Conservation (phyloP, 352 stramenopile species). For the Phytophthora sojae region DNA sequence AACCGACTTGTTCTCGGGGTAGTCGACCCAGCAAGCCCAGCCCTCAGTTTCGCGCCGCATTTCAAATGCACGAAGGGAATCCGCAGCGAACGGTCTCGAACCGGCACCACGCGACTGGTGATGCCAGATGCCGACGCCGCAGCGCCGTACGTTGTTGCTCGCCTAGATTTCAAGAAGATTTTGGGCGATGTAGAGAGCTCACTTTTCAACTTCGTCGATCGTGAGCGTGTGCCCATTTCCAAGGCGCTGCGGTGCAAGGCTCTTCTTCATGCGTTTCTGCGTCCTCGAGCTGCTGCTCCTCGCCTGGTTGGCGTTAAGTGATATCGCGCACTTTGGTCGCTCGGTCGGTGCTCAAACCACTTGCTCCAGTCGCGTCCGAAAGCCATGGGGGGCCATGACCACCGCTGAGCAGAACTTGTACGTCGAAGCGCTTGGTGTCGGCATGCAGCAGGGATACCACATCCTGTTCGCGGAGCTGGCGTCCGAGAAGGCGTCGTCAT, state of each 20-base stretch:
- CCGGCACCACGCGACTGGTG: conserved; percentile 4
- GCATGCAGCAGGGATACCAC: conserved; percentile 47
- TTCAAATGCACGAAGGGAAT: conserved; percentile 19
- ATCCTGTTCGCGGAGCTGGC: conserved; percentile 48
- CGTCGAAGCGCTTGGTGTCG: conserved; percentile 37
- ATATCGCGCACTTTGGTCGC: conserved; percentile 4
- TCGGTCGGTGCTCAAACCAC: conserved; percentile 8
- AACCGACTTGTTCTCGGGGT: conserved; percentile 14
- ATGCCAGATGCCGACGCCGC: neutral
- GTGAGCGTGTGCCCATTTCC: neutral
- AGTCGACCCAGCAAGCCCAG: neutral
- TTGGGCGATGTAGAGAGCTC: neutral
- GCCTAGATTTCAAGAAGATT: conserved; percentile 1
- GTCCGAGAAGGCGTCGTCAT: conserved; percentile 33
- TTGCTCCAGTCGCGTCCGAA: conserved; percentile 29
- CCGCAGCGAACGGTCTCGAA: conserved; percentile 13
- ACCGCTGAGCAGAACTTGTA: conserved; percentile 41
- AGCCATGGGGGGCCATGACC: conserved; percentile 41
- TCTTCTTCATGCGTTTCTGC: conserved; percentile 19
- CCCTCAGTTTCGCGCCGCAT: conserved; percentile 14
- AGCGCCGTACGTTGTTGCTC: neutral
- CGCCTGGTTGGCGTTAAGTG: conserved; percentile 20
- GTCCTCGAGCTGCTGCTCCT: conserved; percentile 16
- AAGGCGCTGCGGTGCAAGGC: neutral
- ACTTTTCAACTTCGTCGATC: conserved; percentile 1